These are phyloP conservation scores for Arctium minus DNA, from an alignment of 129 eudicot genomes.

Conservation along the genomic window DNA sequence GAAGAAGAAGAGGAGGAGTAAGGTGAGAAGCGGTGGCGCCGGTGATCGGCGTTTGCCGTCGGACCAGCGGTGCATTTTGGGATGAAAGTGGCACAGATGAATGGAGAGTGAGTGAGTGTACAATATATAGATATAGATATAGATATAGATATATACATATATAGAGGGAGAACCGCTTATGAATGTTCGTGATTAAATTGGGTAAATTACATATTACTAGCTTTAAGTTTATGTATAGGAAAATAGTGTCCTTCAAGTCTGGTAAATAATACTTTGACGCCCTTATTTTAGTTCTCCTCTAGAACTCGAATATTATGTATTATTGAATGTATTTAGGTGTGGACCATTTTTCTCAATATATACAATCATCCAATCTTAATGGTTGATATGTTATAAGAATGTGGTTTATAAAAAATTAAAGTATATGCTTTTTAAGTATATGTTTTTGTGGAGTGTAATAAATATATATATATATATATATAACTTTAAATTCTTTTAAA, in stretches of 20 bases:
- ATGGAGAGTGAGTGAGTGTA: neutral
- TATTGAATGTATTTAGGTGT: too few relatives aligned
- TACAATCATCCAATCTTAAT: too few relatives aligned
- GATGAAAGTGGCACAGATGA: slow-evolving; percentile 18
- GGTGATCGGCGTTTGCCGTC: slow-evolving; percentile 21
- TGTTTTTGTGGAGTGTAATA: too few relatives aligned
- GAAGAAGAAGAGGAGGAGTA: slow-evolving; percentile 11
- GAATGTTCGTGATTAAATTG: slow-evolving; percentile 14
- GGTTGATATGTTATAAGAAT: too few relatives aligned
- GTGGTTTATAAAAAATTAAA: too few relatives aligned
- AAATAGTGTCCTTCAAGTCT: neutral
- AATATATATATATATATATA: too few relatives aligned
- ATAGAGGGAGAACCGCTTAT: neutral
- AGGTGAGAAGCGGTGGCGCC: slow-evolving; percentile 12
- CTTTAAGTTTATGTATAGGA: neutral
- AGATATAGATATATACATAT: neutral
- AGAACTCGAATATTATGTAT: neutral
- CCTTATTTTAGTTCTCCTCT: neutral
- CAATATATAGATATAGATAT: neutral
- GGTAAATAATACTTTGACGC: neutral
- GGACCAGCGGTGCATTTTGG: slow-evolving; percentile 31
- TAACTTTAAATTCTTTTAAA: too few relatives aligned
- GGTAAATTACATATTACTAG: neutral
- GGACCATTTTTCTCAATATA: too few relatives aligned
- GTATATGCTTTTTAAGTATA: too few relatives aligned